phyloP scores from a whole-genome alignment of 805 yeast genomes.

The Vanderwaltozyma verrucispora region DNA sequence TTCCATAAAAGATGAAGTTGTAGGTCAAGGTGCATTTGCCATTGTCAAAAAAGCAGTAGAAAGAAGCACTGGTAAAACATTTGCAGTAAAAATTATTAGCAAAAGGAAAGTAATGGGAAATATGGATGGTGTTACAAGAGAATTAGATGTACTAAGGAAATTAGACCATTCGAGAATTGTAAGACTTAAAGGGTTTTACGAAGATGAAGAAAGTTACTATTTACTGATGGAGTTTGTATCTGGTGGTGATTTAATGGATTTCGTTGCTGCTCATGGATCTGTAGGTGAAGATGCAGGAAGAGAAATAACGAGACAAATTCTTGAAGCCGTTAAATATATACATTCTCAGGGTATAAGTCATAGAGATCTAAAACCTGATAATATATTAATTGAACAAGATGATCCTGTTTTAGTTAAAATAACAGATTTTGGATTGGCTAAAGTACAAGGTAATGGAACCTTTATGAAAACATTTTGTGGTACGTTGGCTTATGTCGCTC shows the following conservation, averaged over 20 bases:
- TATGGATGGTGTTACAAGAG: conserved; percentile 74
- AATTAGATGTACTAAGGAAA: conserved; percentile 66
- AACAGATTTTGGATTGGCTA: conserved; percentile 94
- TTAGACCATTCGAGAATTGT: conserved; percentile 83
- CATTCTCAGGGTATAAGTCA: conserved; percentile 91
- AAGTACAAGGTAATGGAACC: conserved; percentile 72
- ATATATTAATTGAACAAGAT: conserved; percentile 79
- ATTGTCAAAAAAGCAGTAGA: conserved; percentile 87
- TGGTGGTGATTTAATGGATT: conserved; percentile 98
- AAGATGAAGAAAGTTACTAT: conserved; percentile 71
- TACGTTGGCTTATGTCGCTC: conserved; percentile 93
- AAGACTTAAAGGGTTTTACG: conserved; percentile 69
- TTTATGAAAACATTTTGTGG: conserved; percentile 96
- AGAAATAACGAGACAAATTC: conserved; percentile 74
- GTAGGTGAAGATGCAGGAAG: conserved; percentile 86
- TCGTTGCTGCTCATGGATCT: conserved; percentile 84
- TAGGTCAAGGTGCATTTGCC: conserved; percentile 98
- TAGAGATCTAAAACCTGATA: conserved; percentile 93
- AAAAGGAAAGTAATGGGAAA: conserved; percentile 73
- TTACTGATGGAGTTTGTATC: conserved; percentile 92
- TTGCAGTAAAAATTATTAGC: conserved; percentile 84
- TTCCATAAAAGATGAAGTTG: conserved; percentile 70
- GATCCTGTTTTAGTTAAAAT: conserved; percentile 89
- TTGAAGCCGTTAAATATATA: conserved; percentile 77
- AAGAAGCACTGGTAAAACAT: conserved; percentile 72